These are phyloP conservation scores for Ganoderma meredithae DNA, from an alignment of 1,284 basidiomycete species.

Conservation along the genomic window DNA sequence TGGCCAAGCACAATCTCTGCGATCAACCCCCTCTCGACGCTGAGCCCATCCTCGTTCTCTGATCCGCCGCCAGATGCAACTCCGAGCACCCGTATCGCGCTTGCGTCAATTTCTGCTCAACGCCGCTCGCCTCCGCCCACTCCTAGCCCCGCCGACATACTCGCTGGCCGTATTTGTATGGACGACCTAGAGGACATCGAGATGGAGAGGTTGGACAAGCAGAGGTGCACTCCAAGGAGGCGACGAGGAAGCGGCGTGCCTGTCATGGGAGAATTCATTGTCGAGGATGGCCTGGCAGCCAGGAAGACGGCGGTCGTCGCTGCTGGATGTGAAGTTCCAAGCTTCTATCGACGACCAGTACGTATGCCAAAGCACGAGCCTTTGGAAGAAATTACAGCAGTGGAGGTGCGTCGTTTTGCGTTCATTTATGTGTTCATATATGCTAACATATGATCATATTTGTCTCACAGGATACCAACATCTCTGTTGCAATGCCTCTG, in stretches of 20 bases:
- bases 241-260: constrained; percentile 44
- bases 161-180: constrained; percentile 60
- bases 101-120: constrained; percentile 41
- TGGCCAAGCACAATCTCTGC: constrained; percentile 66
- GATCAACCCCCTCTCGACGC: constrained; percentile 78
- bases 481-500: constrained; percentile 18
- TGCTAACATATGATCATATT: constrained; percentile 8
- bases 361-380: constrained; percentile 16
- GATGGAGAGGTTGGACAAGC: constrained; percentile 44
- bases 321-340: constrained; percentile 58
- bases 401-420: constrained; percentile 22
- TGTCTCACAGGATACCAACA: constrained; percentile 18
- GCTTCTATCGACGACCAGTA: constrained; percentile 61
- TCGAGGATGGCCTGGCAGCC: constrained; percentile 40
- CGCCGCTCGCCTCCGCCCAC: constrained; percentile 51
- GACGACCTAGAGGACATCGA: constrained; percentile 53
- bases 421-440: neutral
- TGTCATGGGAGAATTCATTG: constrained; percentile 63
- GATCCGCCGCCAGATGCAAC: constrained; percentile 33
- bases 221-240: constrained; percentile 33
- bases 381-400: constrained; percentile 12
- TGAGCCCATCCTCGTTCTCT: constrained; percentile 54
- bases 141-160: constrained; percentile 62
- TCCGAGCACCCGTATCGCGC: constrained; percentile 40
- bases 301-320: constrained; percentile 68